Evolutionary conservation across 306 rosid genomes (phyloP).

Genomic region (Acacia acuminata): DNA sequence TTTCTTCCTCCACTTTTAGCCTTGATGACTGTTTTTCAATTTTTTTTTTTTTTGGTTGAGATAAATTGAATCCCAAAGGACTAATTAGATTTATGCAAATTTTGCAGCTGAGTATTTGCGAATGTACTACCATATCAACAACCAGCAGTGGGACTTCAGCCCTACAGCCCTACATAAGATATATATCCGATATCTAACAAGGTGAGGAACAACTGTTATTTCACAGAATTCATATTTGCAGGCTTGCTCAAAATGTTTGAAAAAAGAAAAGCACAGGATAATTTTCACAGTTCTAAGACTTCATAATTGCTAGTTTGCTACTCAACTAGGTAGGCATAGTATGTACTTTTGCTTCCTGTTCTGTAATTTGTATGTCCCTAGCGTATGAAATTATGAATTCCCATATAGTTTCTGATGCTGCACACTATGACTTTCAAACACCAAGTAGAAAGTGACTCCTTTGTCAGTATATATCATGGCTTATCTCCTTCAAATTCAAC

Average conservation of each 20-base stretch:
- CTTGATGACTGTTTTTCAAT: neutral
- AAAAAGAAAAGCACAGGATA: neutral
- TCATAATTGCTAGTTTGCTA: neutral
- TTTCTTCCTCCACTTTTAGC: neutral
- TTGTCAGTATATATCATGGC: neutral
- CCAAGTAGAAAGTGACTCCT: neutral
- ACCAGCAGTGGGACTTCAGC: neutral
- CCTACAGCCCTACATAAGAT: neutral
- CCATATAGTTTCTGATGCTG: neutral
- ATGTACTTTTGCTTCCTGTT: neutral
- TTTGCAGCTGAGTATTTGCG: too few relatives aligned
- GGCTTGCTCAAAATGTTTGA: neutral
- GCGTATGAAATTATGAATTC: neutral
- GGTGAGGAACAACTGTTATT: neutral
- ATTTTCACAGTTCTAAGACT: neutral
- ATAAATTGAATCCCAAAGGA: neutral
- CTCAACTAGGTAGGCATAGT: neutral
- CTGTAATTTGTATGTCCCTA: neutral
- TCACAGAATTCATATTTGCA: neutral
- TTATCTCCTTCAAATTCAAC: neutral
- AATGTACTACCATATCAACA: neutral
- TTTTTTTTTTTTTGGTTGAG: neutral
- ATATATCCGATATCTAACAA: too few relatives aligned
- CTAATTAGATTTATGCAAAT: neutral
- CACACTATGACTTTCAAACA: neutral